Evolutionary conservation across 139 green algal genomes (phyloP).

Genomic region (Chlorella vulgaris): DNA sequence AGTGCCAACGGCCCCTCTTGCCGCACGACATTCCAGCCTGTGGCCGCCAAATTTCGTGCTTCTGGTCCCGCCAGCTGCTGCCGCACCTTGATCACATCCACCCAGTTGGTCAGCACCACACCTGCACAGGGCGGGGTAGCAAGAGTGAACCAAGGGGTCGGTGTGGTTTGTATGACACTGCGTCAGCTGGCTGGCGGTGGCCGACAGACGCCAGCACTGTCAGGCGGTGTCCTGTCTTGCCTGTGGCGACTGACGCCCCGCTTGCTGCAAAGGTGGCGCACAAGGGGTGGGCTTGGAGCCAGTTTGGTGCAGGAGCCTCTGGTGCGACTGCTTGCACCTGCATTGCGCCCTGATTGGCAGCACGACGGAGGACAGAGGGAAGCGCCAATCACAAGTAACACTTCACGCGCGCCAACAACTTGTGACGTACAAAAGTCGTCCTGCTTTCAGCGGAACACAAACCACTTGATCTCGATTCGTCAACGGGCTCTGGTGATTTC

Average conservation of each 20-base stretch:
- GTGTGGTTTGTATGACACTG: neutral
- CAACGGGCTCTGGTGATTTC: too few species aligned
- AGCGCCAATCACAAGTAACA: too few species aligned
- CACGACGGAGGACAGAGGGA: neutral
- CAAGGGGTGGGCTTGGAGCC: too few species aligned
- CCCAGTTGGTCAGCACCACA: constrained; percentile 33
- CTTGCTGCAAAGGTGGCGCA: constrained; percentile 33
- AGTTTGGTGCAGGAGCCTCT: neutral
- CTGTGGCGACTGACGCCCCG: constrained; percentile 35
- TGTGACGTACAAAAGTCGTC: too few species aligned
- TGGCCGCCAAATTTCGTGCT: constrained; percentile 53
- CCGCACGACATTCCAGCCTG: constrained; percentile 53
- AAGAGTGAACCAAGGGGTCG: neutral
- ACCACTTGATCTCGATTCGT: too few species aligned
- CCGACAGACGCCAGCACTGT: too few species aligned
- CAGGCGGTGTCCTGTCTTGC: constrained; percentile 14
- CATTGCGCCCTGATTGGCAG: neutral
- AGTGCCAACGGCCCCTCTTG: constrained; percentile 65
- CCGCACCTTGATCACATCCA: constrained; percentile 82
- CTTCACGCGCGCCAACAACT: too few species aligned
- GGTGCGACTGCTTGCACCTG: neutral
- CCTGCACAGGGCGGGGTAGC: neutral
- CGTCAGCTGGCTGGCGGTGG: too few species aligned
- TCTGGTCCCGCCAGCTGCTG: constrained; percentile 61
- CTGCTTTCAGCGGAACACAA: too few species aligned